Base-by-base conservation (phyloP, 163 green algal genomes). In the Chlamydomonas reinhardtii region DNA sequence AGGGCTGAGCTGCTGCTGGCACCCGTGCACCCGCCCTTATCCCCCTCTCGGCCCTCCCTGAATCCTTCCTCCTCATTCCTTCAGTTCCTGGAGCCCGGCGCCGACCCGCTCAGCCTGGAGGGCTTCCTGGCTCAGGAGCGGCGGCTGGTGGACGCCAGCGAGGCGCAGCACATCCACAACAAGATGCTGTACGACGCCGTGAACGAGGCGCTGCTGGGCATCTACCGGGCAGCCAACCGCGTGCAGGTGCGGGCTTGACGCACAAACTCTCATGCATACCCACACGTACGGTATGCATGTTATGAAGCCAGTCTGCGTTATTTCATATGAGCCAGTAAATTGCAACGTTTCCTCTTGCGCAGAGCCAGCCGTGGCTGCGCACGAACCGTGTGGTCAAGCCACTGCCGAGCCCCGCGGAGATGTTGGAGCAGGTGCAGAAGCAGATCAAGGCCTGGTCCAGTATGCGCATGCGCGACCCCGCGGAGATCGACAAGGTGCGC, bases 181-280 rank as follows among this genome's bases (percentile, higher is more conserved):
- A 94, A 94, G 84, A 90, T 93, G 79, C 59, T 94, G 32, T 94
- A 91, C 35, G 91, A 95, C 48, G 92, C 92, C n/a, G 82, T 90
- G 35, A 95, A 94, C 73, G 91, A 95, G 83, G 87, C 87, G 39
- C 81, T 95, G 25, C 69, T 91, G 17, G 65, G 35, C 4, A 64
- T 91, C 31, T 92, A 92, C 89, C 71, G 73, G 25, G 64, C 73
- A 29, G 73, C 64, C 12, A 76, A 80, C 59, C 56, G 81, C 1
- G 61, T 87, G 34, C 19, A 87, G 81, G 81, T 79, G 54, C 25
- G 69, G 32, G 48, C 48, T 56, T 56, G 43, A n/a, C n/a, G n/a
- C n/a, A n/a, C n/a, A n/a, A n/a, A n/a, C n/a, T n/a, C n/a, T n/a
- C n/a, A n/a, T n/a, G n/a, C n/a, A n/a, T n/a, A n/a, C n/a, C n/a